These are phyloP conservation scores for Cyclotella sp. DNA, from an alignment of 108 stramenopile genomes.

Conservation along the genomic window DNA sequence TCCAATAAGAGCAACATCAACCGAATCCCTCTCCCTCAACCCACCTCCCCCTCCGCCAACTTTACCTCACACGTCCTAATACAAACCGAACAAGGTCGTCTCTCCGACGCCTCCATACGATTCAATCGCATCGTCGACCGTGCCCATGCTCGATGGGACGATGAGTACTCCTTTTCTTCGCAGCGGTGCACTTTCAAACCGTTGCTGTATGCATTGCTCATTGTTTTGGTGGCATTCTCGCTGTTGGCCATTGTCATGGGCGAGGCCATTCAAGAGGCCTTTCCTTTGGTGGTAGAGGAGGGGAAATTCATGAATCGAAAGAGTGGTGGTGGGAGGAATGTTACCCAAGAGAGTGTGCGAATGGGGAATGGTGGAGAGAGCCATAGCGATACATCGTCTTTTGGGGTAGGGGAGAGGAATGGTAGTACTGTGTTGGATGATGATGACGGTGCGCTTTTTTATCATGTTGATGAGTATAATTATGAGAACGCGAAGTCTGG, in stretches of 20 bases:
- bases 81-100: neutral
- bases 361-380: no score
- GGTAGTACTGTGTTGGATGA: neutral
- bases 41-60: neutral
- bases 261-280: neutral
- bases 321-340: no score
- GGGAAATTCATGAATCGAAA: neutral
- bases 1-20: no score
- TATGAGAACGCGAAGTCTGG: neutral
- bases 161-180: neutral
- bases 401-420: neutral
- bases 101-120: neutral
- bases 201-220: neutral
- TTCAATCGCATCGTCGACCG: neutral
- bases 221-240: neutral
- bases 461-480: neutral
- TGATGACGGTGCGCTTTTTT: neutral
- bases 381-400: no score
- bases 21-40: no score
- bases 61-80: neutral
- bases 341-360: no score
- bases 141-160: no score
- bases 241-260: slow-evolving; percentile 7
- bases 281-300: slow-evolving; percentile 1
- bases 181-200: neutral